Percentiles rank a stretch among this genome's conserved stretches.
Evolutionary conservation across 139 green algal genomes (phyloP).

Genomic region (Haematococcus lacustris): DNA sequence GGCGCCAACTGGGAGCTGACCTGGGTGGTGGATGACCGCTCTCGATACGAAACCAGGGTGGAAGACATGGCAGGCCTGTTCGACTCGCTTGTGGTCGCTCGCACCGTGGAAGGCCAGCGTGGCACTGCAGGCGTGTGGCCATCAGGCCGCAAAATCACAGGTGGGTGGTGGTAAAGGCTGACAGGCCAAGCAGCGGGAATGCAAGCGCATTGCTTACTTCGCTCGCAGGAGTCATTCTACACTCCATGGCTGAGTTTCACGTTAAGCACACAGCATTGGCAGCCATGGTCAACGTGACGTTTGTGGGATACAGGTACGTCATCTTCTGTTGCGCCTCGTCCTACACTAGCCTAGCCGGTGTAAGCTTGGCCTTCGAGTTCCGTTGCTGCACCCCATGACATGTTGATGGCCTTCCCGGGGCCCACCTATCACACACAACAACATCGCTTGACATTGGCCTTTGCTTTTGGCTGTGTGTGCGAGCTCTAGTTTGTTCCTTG

Average conservation of each 20-base stretch:
- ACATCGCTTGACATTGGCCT: too few relatives aligned
- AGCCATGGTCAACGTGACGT: conserved; percentile 39
- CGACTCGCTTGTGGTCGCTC: conserved; percentile 22
- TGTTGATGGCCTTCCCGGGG: too few relatives aligned
- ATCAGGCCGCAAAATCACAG: conserved; percentile 20
- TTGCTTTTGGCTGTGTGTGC: too few relatives aligned
- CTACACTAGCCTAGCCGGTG: too few relatives aligned
- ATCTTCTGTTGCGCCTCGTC: too few relatives aligned
- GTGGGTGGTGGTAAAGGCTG: background rate
- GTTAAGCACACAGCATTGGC: conserved; percentile 25
- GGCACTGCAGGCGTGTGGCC: conserved; percentile 26
- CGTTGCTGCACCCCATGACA: too few relatives aligned
- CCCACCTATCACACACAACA: too few relatives aligned
- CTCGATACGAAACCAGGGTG: background rate
- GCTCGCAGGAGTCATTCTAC: conserved; percentile 22
- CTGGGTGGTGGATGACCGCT: conserved; percentile 35
- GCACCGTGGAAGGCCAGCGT: conserved; percentile 8
- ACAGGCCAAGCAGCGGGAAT: too few relatives aligned
- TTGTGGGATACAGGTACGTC: conserved; percentile 20
- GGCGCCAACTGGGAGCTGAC: conserved; percentile 28
- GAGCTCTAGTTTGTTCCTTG: too few relatives aligned
- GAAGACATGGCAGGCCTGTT: conserved; percentile 27
- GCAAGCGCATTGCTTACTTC: too few relatives aligned
- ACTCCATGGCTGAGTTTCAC: conserved; percentile 19
- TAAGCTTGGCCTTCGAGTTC: too few relatives aligned